These are phyloP conservation scores for Kokia cookei DNA, from an alignment of 441 rosid genomes.

Conservation along the genomic window DNA sequence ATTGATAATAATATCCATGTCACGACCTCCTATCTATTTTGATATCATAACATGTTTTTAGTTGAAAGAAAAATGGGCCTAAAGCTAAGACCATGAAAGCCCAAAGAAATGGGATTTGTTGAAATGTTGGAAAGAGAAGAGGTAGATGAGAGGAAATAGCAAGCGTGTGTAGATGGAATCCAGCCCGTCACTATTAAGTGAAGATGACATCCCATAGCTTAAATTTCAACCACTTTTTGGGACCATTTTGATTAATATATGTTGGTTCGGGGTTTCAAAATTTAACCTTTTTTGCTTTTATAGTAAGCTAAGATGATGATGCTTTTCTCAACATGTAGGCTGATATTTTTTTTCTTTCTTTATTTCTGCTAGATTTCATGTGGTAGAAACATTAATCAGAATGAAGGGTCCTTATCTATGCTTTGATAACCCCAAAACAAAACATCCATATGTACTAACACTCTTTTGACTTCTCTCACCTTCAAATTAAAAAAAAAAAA, in stretches of 20 bases:
- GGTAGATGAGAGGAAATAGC: constrained; percentile 1
- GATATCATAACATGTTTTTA: too few species aligned
- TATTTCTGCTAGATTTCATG: not conserved
- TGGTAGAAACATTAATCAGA: not conserved
- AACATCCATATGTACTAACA: not conserved
- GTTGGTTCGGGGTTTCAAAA: not conserved
- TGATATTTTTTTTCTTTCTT: not conserved
- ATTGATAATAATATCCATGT: too few species aligned
- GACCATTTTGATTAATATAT: constrained; percentile 25
- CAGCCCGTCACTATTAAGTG: constrained; percentile 38
- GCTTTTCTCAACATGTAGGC: not conserved
- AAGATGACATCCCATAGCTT: constrained; percentile 19
- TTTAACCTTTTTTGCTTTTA: not conserved
- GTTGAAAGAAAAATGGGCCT: not conserved
- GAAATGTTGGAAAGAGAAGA: not conserved
- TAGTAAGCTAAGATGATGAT: constrained; percentile 2
- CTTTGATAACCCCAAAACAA: not conserved
- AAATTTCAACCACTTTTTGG: constrained; percentile 25
- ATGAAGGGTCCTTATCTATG: constrained; percentile 1
- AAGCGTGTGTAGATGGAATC: constrained; percentile 17
- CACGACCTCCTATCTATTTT: too few species aligned
- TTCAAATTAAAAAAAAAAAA: not conserved
- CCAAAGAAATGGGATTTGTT: not conserved
- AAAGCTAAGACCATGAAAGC: not conserved
- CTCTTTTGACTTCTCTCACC: not conserved